phyloP scores from a whole-genome alignment of 176 grass and related monocot species.

The Zoysia pacifica region DNA sequence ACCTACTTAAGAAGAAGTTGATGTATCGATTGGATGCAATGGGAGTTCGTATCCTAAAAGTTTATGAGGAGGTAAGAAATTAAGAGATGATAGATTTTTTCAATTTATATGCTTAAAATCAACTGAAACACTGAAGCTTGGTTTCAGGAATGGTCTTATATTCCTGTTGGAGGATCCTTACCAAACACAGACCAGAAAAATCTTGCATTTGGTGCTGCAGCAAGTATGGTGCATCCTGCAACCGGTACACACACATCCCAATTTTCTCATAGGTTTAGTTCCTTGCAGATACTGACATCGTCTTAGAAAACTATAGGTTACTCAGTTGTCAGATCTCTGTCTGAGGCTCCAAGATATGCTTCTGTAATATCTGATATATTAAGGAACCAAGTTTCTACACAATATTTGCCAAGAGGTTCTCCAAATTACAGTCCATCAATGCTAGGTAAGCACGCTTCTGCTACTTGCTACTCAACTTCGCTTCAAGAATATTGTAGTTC shows the following conservation, averaged over 20 bases:
- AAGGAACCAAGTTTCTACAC: constrained; percentile 50
- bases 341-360: constrained; percentile 94
- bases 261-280: neutral
- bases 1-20: constrained; percentile 90
- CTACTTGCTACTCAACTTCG: neutral
- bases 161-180: constrained; percentile 97
- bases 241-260: constrained; percentile 60
- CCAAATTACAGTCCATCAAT: constrained; percentile 70
- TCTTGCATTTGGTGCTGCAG: constrained; percentile 98
- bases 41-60: constrained; percentile 77
- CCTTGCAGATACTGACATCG: constrained; percentile 10
- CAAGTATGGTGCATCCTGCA: constrained; percentile 99
- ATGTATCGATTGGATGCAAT: constrained; percentile 83
- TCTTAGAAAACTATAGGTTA: constrained; percentile 68
- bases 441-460: constrained; percentile 59
- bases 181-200: constrained; percentile 97
- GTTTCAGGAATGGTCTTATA: constrained; percentile 91
- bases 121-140: constrained; percentile 33
- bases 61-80: constrained; percentile 79
- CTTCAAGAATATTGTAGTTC: constrained; percentile 2
- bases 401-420: constrained; percentile 58
- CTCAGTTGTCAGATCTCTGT: constrained; percentile 89
- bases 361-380: constrained; percentile 85
- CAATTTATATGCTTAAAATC: constrained; percentile 12
- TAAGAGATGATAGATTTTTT: constrained; percentile 18